Conservation (phyloP, 2,329 filamentous ascomycete species). For the Pestalotiopsis sp. region DNA sequence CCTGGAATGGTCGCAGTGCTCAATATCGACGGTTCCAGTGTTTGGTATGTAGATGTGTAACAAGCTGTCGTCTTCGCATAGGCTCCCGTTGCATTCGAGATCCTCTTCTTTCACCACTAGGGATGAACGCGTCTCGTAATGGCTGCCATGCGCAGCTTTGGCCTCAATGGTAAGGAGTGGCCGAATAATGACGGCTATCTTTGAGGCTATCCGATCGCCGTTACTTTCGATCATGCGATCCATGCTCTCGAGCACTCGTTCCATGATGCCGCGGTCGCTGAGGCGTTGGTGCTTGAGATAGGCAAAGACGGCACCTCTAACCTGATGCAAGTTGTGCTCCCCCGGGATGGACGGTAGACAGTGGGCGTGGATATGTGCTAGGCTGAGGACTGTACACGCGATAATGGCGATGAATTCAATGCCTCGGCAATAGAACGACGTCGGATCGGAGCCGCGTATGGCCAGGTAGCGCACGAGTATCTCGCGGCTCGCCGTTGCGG, state of each 20-base stretch:
- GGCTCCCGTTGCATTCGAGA: background rate
- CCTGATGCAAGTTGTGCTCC: background rate
- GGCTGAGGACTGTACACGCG: constrained; percentile 40
- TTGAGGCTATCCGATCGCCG: constrained; percentile 29
- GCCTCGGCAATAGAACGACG: constrained; percentile 40
- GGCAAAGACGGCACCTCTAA: background rate
- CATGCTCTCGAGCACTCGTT: constrained; percentile 9
- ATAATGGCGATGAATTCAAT: constrained; percentile 45
- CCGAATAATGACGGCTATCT: constrained; percentile 30
- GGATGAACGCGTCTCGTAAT: background rate
- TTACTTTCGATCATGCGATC: constrained; percentile 24
- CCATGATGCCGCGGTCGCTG: constrained; percentile 7
- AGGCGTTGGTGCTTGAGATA: constrained; percentile 6
- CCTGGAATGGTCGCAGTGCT: background rate
- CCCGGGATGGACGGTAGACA: constrained; percentile 14
- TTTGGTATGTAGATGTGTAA: constrained; percentile 44
- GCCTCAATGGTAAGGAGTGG: constrained; percentile 30
- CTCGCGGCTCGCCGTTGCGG: constrained; percentile 44
- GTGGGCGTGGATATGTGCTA: constrained; percentile 38
- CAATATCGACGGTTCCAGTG: constrained; percentile 37
- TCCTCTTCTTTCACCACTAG: background rate
- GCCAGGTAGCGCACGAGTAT: constrained; percentile 41
- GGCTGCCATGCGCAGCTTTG: constrained; percentile 24
- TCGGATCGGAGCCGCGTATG: constrained; percentile 34
- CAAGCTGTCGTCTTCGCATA: constrained; percentile 18